These are phyloP conservation scores for Cubamyces lactineus DNA, from an alignment of 768 basidiomycete species.

Conservation along the genomic window DNA sequence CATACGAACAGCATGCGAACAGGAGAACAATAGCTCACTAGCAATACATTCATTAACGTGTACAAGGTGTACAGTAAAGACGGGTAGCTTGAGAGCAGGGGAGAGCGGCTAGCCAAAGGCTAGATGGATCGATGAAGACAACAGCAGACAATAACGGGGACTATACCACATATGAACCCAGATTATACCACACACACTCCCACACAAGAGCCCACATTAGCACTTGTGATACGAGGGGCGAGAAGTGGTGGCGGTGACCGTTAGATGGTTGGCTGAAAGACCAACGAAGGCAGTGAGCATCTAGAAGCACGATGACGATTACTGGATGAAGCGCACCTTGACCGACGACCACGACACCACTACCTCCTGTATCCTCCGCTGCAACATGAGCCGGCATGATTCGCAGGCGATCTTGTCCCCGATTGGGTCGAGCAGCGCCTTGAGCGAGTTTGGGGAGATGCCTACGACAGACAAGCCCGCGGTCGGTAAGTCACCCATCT, in stretches of 20 bases:
- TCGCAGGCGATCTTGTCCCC: conserved; percentile 67
- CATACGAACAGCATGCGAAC: too few species aligned
- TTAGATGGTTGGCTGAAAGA: conserved; percentile 2
- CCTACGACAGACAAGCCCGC: conserved; percentile 43
- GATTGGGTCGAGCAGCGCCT: conserved; percentile 69
- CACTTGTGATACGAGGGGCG: background rate
- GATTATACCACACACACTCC: background rate
- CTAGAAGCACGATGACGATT: background rate
- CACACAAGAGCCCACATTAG: background rate
- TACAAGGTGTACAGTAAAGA: too few species aligned
- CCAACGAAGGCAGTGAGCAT: background rate
- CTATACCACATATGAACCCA: background rate
- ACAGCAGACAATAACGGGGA: background rate
- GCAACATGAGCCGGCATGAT: conserved; percentile 59
- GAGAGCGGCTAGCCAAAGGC: background rate
- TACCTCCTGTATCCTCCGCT: conserved; percentile 64
- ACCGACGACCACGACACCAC: conserved; percentile 74
- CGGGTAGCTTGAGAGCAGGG: background rate
- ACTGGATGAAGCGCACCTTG: conserved; percentile 47
- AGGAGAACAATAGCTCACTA: too few species aligned
- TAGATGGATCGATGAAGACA: background rate
- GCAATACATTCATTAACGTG: too few species aligned
- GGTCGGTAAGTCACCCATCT: background rate
- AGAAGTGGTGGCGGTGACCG: background rate
- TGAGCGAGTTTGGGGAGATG: conserved; percentile 66